These are phyloP conservation scores for Penicillium psychrofluorescens DNA, from an alignment of 495 filamentous ascomycete species.

Conservation along the genomic window DNA sequence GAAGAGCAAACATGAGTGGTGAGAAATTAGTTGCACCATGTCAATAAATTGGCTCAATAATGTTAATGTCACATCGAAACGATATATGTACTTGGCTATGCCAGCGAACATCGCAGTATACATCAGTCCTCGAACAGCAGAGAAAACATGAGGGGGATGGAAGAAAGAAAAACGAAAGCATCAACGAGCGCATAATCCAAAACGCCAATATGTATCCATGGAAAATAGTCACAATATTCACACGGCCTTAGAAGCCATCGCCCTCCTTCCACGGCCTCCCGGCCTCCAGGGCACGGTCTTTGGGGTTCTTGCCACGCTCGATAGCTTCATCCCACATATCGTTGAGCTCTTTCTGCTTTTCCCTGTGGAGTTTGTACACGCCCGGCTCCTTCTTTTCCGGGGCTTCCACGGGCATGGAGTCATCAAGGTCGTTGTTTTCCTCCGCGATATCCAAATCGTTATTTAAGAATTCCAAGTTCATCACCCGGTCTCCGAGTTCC, in stretches of 20 bases:
- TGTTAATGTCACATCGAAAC: too few species aligned
- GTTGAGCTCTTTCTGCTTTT: constrained; percentile 26
- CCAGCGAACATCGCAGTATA: too few species aligned
- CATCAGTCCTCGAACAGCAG: too few species aligned
- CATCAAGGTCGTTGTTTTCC: constrained; percentile 19
- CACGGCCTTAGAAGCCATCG: constrained; percentile 35
- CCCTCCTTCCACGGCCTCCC: constrained; percentile 46
- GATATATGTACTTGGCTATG: too few species aligned
- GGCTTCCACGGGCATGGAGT: constrained; percentile 21
- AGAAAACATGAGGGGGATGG: not conserved
- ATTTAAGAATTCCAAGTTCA: constrained; percentile 35
- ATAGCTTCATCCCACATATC: constrained; percentile 34
- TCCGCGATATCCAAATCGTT: constrained; percentile 28
- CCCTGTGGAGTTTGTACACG: constrained; percentile 3
- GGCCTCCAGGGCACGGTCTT: constrained; percentile 42
- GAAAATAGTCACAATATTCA: not conserved
- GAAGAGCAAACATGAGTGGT: too few species aligned
- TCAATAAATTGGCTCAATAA: too few species aligned
- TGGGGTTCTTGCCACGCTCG: constrained; percentile 44
- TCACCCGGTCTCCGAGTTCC: constrained; percentile 31
- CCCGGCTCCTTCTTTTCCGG: constrained; percentile 25
- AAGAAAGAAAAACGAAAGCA: not conserved
- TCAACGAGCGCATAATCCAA: not conserved
- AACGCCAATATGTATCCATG: not conserved
- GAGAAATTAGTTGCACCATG: too few species aligned